Evolutionary conservation across 1,284 basidiomycete species (phyloP).

Genomic region (Coniferiporia weirii): DNA sequence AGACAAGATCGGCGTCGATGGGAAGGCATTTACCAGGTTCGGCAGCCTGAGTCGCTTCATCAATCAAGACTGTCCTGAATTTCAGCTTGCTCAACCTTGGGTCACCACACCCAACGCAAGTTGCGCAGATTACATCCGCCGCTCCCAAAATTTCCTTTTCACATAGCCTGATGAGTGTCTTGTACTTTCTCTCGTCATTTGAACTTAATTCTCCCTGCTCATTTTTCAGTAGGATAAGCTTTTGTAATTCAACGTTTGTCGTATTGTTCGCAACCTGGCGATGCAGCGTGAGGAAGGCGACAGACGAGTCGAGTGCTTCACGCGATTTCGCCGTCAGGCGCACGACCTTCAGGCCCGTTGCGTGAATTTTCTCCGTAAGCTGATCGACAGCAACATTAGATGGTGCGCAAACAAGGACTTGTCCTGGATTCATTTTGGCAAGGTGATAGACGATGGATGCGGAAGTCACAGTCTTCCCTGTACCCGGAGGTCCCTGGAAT

Average conservation of each 20-base stretch:
- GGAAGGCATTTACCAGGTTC: slow-evolving; percentile 75
- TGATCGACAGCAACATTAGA: slow-evolving; percentile 99
- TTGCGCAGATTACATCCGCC: slow-evolving; percentile 98
- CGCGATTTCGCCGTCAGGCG: slow-evolving; percentile 97
- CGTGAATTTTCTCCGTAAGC: slow-evolving; percentile 97
- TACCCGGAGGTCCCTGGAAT: slow-evolving; percentile 85
- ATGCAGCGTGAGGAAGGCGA: slow-evolving; percentile 92
- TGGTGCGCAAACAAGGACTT: slow-evolving; percentile 97
- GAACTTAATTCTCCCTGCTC: slow-evolving; percentile 96
- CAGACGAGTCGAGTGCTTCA: slow-evolving; percentile 92
- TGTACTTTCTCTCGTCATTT: slow-evolving; percentile 97
- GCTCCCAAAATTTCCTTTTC: slow-evolving; percentile 95
- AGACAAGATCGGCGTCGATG: slow-evolving; percentile 17
- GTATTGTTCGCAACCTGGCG: slow-evolving; percentile 97
- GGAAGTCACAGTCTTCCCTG: slow-evolving; percentile 99
- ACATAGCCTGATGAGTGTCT: slow-evolving; percentile 88
- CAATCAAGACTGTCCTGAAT: slow-evolving; percentile 97
- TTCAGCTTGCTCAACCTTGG: slow-evolving; percentile 94
- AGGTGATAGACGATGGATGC: slow-evolving; percentile 99
- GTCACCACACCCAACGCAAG: slow-evolving; percentile 97
- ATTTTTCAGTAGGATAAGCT: slow-evolving; percentile 95
- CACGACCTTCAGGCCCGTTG: slow-evolving; percentile 95
- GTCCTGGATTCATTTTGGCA: slow-evolving; percentile 98
- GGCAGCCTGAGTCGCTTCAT: slow-evolving; percentile 97
- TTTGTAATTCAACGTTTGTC: slow-evolving; percentile 92